phyloP scores from a whole-genome alignment of 2,329 filamentous ascomycete species.

The Penicillium sclerotiorum region DNA sequence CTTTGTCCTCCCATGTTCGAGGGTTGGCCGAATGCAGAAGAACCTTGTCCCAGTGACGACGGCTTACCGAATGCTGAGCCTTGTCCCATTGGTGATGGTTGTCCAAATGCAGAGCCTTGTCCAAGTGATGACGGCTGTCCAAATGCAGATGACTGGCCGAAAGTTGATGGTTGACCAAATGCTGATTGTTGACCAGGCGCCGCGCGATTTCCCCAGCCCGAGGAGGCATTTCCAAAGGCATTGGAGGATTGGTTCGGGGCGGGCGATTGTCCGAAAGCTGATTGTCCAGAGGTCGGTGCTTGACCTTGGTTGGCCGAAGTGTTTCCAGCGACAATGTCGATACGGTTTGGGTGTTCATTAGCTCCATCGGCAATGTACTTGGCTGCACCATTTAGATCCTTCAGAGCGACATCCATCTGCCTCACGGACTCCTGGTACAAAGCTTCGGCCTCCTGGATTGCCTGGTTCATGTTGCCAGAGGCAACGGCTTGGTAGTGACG shows the following conservation, averaged over 20 bases:
- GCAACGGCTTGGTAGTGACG: constrained; percentile 68
- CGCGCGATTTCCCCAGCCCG: background rate
- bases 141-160: constrained; percentile 19
- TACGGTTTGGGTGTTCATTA: constrained; percentile 74
- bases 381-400: constrained; percentile 71
- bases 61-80: constrained; percentile 21
- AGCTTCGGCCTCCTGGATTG: constrained; percentile 54
- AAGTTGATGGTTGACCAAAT: constrained; percentile 16
- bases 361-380: constrained; percentile 67
- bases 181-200: constrained; percentile 15
- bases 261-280: constrained; percentile 35
- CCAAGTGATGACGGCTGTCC: constrained; percentile 13
- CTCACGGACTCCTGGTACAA: constrained; percentile 67
- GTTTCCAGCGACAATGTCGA: constrained; percentile 53
- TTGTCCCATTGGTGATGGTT: constrained; percentile 17
- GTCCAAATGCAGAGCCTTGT: constrained; percentile 16
- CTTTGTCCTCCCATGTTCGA: constrained; percentile 21
- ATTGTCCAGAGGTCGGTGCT: constrained; percentile 8
- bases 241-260: constrained; percentile 1
- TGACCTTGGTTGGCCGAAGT: constrained; percentile 24
- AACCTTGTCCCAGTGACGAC: constrained; percentile 11
- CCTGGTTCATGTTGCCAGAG: constrained; percentile 60
- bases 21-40: constrained; percentile 16
- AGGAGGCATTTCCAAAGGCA: constrained; percentile 2
- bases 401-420: constrained; percentile 72